Evolutionary conservation across 148 eudicot species (phyloP).

Genomic region (Rhododendron kiyosumense): DNA sequence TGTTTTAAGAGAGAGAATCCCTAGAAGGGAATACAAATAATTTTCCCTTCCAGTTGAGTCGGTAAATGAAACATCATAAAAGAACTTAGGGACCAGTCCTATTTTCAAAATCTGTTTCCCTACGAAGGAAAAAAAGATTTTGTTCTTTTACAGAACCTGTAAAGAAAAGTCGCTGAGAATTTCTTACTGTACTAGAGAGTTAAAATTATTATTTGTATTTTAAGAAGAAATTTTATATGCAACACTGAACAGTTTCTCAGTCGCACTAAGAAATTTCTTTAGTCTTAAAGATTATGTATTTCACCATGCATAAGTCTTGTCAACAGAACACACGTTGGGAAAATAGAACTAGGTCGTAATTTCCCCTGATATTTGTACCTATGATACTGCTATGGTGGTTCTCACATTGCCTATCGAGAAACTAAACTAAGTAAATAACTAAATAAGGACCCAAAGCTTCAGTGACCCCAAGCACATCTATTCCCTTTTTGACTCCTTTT

Average conservation of each 20-base stretch:
- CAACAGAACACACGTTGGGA: neutral
- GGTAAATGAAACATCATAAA: neutral
- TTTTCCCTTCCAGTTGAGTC: neutral
- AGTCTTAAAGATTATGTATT: neutral
- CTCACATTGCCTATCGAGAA: neutral
- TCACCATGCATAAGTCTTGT: neutral
- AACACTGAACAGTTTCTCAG: neutral
- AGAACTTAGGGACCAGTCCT: neutral
- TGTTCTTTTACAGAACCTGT: neutral
- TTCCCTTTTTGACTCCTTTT: neutral
- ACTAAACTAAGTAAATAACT: neutral
- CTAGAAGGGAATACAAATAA: neutral
- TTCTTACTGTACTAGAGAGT: neutral
- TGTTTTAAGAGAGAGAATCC: neutral
- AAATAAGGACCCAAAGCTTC: neutral
- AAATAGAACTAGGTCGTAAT: neutral
- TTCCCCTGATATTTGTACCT: neutral
- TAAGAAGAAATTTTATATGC: neutral
- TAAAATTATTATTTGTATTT: neutral
- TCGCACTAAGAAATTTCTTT: neutral
- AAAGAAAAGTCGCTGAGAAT: neutral
- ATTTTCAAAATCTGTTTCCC: neutral
- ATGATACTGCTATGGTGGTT: neutral
- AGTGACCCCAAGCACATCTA: neutral
- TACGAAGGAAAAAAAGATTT: neutral